These are phyloP conservation scores for Ambrosia trifida DNA, from an alignment of 129 eudicot genomes.

Conservation along the genomic window DNA sequence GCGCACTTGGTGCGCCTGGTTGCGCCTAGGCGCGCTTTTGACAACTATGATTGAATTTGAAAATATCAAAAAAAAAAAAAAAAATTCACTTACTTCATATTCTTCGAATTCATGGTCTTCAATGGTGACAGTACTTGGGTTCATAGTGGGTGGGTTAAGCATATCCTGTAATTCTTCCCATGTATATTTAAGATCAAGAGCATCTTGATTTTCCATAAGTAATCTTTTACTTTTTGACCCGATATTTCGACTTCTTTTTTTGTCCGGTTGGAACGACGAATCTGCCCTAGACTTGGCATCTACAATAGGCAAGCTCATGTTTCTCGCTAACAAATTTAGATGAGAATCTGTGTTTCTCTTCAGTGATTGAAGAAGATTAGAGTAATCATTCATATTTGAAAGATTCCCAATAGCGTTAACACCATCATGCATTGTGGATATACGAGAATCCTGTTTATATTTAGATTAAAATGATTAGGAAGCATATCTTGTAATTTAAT, in stretches of 20 bases:
- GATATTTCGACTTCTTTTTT: slow-evolving; percentile 78
- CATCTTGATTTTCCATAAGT: slow-evolving; percentile 76
- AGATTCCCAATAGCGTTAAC: slow-evolving; percentile 42
- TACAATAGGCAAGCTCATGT: slow-evolving; percentile 44
- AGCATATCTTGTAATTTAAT: too few species aligned
- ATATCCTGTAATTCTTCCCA: slow-evolving; percentile 96
- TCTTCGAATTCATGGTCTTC: slow-evolving; percentile 94
- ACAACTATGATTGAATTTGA: too few species aligned
- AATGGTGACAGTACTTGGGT: slow-evolving; percentile 58
- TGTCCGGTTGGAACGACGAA: slow-evolving; percentile 54
- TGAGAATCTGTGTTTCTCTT: slow-evolving; percentile 68
- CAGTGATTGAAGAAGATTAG: slow-evolving; percentile 63
- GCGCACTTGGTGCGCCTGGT: too few species aligned
- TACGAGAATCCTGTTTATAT: slow-evolving; percentile 51
- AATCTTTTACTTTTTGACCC: slow-evolving; percentile 80
- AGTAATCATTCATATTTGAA: slow-evolving; percentile 50
- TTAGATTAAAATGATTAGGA: slow-evolving; percentile 10
- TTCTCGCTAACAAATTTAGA: slow-evolving; percentile 48
- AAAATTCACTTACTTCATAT: slow-evolving; percentile 59
- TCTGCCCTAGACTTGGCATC: slow-evolving; percentile 46
- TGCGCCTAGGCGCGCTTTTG: too few species aligned
- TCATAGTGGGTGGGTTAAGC: slow-evolving; percentile 62
- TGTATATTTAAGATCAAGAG: slow-evolving; percentile 73
- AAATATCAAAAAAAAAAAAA: not conserved
- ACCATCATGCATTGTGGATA: slow-evolving; percentile 42